Evolutionary conservation across 768 basidiomycete species (phyloP).

Genomic region (Ephemerocybe angulata): DNA sequence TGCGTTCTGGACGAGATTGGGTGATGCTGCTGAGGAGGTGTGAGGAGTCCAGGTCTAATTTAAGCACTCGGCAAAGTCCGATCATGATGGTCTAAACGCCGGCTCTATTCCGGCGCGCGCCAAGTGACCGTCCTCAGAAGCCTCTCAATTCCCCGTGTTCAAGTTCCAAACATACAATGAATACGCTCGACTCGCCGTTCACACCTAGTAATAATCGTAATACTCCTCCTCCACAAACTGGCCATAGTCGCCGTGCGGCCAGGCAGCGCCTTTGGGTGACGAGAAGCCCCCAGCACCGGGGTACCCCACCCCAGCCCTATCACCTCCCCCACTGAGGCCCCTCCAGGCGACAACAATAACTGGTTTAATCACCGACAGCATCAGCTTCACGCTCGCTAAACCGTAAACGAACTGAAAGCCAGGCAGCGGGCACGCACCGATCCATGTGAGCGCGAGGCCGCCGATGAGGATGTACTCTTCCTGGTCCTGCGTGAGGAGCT

Average conservation of each 20-base stretch:
- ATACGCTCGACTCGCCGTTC: not conserved
- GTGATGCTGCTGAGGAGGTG: not conserved
- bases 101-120: not conserved
- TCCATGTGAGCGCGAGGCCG: slow-evolving; percentile 71
- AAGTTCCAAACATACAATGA: not conserved
- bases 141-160: not conserved
- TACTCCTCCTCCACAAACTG: slow-evolving; percentile 9
- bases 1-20: not conserved
- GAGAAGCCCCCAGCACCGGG: not conserved
- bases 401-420: not conserved
- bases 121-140: not conserved
- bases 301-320: not conserved
- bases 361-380: no score
- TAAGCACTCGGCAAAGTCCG: not conserved
- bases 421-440: slow-evolving; percentile 42
- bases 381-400: no score
- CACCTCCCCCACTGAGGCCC: not conserved
- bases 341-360: slow-evolving; percentile 7
- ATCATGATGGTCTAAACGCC: not conserved
- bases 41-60: not conserved
- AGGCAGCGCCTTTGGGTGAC: not conserved
- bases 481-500: slow-evolving; percentile 62
- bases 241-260: not conserved
- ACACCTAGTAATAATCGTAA: not conserved
- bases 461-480: slow-evolving; percentile 72